phyloP scores from a whole-genome alignment of 768 basidiomycete species.

The Boletus reticulatus region DNA sequence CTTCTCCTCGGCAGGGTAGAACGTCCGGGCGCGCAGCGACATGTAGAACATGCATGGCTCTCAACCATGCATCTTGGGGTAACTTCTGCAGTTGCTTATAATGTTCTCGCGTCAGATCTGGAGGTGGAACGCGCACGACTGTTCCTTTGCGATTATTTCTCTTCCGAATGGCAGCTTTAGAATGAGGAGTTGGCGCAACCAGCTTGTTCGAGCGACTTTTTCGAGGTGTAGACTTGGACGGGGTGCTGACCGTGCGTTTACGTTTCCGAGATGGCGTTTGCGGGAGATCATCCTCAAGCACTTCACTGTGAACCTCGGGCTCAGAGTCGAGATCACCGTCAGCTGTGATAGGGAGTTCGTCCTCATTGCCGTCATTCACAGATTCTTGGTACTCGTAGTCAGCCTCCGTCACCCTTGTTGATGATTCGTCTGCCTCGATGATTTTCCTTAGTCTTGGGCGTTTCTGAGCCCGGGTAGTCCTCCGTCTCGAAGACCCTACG shows the following conservation, averaged over 20 bases:
- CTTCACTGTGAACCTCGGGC: conserved; percentile 26
- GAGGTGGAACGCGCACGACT: conserved; percentile 34
- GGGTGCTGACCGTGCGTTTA: conserved; percentile 34
- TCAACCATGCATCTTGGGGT: conserved; percentile 75
- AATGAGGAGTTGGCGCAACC: conserved; percentile 72
- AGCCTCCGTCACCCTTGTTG: conserved; percentile 14
- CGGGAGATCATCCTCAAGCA: conserved; percentile 31
- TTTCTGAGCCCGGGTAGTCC: conserved; percentile 13
- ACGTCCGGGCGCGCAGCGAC: conserved; percentile 90
- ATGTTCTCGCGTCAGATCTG: conserved; percentile 34
- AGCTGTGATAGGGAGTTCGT: conserved; percentile 17
- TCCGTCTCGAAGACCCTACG: conserved; percentile 18
- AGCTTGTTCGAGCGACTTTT: conserved; percentile 38
- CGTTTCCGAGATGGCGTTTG: conserved; percentile 58
- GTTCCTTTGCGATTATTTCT: conserved; percentile 35
- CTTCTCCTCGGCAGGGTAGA: conserved; percentile 85
- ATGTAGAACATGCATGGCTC: conserved; percentile 89
- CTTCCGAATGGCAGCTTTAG: conserved; percentile 61
- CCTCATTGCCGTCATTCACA: conserved; percentile 14
- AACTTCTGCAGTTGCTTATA: conserved; percentile 47
- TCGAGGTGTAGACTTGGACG: conserved; percentile 33
- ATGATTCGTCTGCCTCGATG: conserved; percentile 24
- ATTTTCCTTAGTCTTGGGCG: conserved; percentile 19
- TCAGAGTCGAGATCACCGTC: conserved; percentile 25
- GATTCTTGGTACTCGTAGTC: conserved; percentile 25